Evolutionary conservation across 1,284 basidiomycete genomes (phyloP), one percentile per base, ranked within the genome.

Genomic region (Amylostereum areolatum): DNA sequence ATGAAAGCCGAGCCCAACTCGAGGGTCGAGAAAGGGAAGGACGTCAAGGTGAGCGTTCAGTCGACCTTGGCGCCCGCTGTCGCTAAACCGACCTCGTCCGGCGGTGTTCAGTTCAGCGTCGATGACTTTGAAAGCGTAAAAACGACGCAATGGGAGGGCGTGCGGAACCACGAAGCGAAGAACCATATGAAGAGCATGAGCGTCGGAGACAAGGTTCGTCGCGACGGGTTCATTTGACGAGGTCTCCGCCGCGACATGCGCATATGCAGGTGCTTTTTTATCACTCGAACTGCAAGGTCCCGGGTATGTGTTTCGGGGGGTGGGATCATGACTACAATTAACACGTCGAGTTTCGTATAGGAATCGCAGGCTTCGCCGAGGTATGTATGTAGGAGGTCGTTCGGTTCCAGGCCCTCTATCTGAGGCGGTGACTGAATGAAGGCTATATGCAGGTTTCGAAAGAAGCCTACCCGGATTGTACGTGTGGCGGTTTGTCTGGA

Each of bases 141-240:
- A 42, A 82, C 77, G 6, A 92, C 92, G 1, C 74, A 85, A 18
- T 97, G 94, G 94, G 94, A 97, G 61, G 94, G 94, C 48, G 86
- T 94, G 24, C 72, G 95, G 39, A 97, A 92, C 62, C 89, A 91
- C 57, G 89, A 96, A 67, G 96, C 95, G 1, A 82, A 89, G 59
- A 94, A 93, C 59, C 72, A 94, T 52, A 94, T 98, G 89, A 89
- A 88, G 64, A 80, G 85, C 57, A 98, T 98, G 95, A 79, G 80
- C 57, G 57, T 82, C 5, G 91, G 88, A 25, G 91, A 98, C 63
- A 78, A 85, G 69, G 92, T 87, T 46, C 36, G 73, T 59, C 34
- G 11, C 12, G 42, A 9, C 8, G 8, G 5, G 11, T 36, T 51
- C 18, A 30, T 45, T 45, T 49, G 45, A 49, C 33, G 11, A 28